Evolutionary conservation across 2,329 filamentous ascomycete genomes (phyloP).

Genomic region (Penicillium polonicum): DNA sequence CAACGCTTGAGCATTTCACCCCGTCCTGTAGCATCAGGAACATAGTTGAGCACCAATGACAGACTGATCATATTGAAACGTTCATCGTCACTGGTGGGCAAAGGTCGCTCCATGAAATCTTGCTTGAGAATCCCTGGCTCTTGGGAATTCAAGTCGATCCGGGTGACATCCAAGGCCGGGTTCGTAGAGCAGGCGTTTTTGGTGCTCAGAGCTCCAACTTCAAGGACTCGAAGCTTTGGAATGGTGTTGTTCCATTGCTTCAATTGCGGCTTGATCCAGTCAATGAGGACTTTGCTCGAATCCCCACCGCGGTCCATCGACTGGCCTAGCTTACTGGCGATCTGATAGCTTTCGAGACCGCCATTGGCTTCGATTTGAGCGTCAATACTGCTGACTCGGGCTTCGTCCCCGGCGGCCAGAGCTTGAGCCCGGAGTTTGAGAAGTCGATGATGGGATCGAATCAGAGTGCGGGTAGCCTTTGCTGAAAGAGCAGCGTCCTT

Average conservation of each 20-base stretch:
- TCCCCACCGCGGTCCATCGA: constrained; percentile 62
- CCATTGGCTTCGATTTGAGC: constrained; percentile 56
- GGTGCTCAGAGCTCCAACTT: constrained; percentile 83
- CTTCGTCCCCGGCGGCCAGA: constrained; percentile 45
- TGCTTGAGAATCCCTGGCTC: constrained; percentile 74
- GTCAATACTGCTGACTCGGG: constrained; percentile 45
- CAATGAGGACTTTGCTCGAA: constrained; percentile 58
- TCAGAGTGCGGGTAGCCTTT: constrained; percentile 58
- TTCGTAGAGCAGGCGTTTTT: constrained; percentile 80
- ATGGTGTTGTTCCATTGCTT: constrained; percentile 21
- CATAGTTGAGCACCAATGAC: constrained; percentile 91
- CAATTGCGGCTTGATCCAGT: constrained; percentile 53
- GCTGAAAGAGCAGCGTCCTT: constrained; percentile 51
- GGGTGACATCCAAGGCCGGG: constrained; percentile 67
- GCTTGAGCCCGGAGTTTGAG: constrained; percentile 58
- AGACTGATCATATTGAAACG: constrained; percentile 87
- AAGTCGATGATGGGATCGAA: constrained; percentile 60
- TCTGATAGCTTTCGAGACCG: constrained; percentile 60
- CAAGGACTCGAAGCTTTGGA: constrained; percentile 65
- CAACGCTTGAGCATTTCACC: constrained; percentile 84
- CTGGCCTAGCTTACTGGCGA: constrained; percentile 63
- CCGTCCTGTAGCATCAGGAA: constrained; percentile 70
- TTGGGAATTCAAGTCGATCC: constrained; percentile 90
- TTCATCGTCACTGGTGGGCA: constrained; percentile 61
- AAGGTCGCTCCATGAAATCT: constrained; percentile 87